Conservation (phyloP, 306 rosid species). For the Castanea sativa region DNA sequence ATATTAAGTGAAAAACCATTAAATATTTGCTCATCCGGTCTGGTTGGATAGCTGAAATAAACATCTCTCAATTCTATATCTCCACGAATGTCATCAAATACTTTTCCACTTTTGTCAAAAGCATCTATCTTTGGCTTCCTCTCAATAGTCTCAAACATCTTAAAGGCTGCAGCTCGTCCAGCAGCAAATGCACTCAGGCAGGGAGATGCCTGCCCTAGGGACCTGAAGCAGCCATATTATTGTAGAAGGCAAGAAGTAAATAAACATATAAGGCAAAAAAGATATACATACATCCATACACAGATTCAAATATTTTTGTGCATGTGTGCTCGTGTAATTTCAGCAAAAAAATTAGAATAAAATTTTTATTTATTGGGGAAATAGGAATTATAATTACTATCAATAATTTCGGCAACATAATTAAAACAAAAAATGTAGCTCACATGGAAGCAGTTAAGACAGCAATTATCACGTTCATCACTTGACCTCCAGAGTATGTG, state of each 20-base stretch:
- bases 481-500: no score
- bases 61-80: conserved; percentile 68
- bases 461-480: no score
- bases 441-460: no score
- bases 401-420: background rate
- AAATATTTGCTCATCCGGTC: conserved; percentile 75
- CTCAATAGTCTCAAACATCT: conserved; percentile 78
- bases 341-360: background rate
- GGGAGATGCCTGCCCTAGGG: conserved; percentile 87
- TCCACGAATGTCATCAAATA: conserved; percentile 61
- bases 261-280: background rate
- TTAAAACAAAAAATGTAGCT: background rate
- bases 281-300: no score
- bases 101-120: conserved; percentile 56
- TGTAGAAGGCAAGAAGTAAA: background rate
- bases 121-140: conserved; percentile 81
- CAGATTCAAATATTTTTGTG: background rate
- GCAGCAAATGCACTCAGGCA: conserved; percentile 85
- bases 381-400: background rate
- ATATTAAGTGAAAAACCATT: conserved; percentile 63
- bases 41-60: conserved; percentile 76
- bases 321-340: background rate
- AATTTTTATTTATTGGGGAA: background rate
- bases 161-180: conserved; percentile 87
- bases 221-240: conserved; percentile 38